Evolutionary conservation across 352 stramenopile genomes (phyloP).

Genomic region (Pythium monospermum): DNA sequence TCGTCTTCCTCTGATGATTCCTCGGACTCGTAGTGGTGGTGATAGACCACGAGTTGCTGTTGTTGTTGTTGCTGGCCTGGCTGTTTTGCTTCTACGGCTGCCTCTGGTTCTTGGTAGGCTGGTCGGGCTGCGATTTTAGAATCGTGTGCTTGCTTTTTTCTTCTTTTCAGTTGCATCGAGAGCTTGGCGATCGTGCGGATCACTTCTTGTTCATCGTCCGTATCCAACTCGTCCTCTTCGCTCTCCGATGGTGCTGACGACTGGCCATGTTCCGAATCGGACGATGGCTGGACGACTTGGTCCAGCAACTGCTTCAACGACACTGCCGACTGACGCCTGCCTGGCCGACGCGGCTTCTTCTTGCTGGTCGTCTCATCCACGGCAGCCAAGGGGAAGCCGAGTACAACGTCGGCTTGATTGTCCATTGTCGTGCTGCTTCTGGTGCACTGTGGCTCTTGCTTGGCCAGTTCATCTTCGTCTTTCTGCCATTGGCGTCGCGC

Average conservation of each 20-base stretch:
- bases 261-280: slow-evolving; percentile 17
- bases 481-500: background rate
- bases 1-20: no score
- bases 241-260: no score
- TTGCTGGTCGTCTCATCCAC: no score
- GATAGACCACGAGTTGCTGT: background rate
- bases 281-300: slow-evolving; percentile 20
- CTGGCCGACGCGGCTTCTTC: background rate
- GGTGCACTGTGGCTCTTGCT: no score
- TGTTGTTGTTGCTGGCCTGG: background rate
- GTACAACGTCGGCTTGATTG: no score
- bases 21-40: no score
- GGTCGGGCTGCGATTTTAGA: no score
- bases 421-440: no score
- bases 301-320: slow-evolving; percentile 17
- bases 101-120: no score
- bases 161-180: slow-evolving; percentile 20
- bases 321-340: slow-evolving; percentile 11
- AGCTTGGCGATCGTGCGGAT: slow-evolving; percentile 20
- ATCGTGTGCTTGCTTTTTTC: slow-evolving; percentile 7
- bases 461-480: background rate
- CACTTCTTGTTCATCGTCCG: slow-evolving; percentile 23
- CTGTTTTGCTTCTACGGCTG: no score
- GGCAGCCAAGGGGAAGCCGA: background rate
- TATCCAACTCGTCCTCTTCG: slow-evolving; percentile 16